Percentiles rank a stretch among this genome's conserved stretches.
Evolutionary conservation across 2,329 filamentous ascomycete species (phyloP).

Genomic region (Neonectria ditissima): DNA sequence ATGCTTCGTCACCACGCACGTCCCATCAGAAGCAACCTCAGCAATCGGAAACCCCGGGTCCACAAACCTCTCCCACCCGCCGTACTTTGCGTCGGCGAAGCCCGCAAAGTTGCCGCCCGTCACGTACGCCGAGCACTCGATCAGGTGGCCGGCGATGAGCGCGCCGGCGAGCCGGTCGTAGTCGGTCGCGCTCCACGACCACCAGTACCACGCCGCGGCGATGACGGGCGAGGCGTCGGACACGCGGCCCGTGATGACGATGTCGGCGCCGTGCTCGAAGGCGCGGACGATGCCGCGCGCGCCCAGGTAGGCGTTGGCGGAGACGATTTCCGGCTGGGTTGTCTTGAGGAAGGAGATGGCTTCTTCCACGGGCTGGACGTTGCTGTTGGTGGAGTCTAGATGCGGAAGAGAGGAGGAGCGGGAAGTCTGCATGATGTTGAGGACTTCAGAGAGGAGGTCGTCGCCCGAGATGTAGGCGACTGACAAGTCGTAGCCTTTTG

Average conservation of each 20-base stretch:
- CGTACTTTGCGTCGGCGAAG: conserved; percentile 38
- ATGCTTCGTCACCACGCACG: conserved; percentile 52
- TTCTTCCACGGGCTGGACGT: conserved; percentile 33
- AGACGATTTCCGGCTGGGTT: conserved; percentile 36
- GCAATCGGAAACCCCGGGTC: conserved; percentile 62
- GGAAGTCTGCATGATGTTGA: neutral
- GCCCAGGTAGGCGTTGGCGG: conserved; percentile 63
- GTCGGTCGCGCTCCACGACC: conserved; percentile 58
- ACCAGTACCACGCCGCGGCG: conserved; percentile 64
- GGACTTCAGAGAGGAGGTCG: conserved; percentile 45
- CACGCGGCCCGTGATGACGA: conserved; percentile 57
- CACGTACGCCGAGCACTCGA: conserved; percentile 63
- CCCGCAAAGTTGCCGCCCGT: conserved; percentile 65
- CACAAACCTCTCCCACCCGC: conserved; percentile 31
- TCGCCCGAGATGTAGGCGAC: conserved; percentile 56
- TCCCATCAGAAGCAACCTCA: conserved; percentile 59
- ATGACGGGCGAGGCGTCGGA: conserved; percentile 62
- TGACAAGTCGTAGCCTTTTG: conserved; percentile 45
- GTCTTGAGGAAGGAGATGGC: conserved; percentile 30
- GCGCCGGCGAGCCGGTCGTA: conserved; percentile 61
- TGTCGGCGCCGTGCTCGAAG: conserved; percentile 54
- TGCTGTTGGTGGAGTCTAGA: conserved; percentile 32
- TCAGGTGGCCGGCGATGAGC: conserved; percentile 60
- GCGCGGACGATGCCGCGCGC: conserved; percentile 56
- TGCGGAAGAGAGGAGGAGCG: conserved; percentile 40